These are phyloP conservation scores for Zygoascus sp. DNA, from an alignment of 1,139 yeast genomes.

Conservation along the genomic window DNA sequence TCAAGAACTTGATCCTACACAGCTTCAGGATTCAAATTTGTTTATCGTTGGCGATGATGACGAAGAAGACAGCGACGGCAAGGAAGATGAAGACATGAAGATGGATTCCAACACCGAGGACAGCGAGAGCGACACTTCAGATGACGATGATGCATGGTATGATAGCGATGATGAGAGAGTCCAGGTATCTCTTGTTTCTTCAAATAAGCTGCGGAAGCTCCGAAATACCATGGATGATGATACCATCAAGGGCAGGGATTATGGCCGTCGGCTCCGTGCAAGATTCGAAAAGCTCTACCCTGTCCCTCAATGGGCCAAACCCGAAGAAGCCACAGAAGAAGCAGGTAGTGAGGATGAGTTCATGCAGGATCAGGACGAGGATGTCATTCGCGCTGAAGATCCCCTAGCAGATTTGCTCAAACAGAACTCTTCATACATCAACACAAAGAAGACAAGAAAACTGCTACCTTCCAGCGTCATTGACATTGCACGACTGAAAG, in stretches of 20 bases:
- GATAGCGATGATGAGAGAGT: slow-evolving; percentile 89
- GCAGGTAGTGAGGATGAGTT: slow-evolving; percentile 33
- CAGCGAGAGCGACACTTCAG: slow-evolving; percentile 21
- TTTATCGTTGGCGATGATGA: slow-evolving; percentile 49
- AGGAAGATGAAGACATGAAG: slow-evolving; percentile 12
- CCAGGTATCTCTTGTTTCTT: slow-evolving; percentile 53
- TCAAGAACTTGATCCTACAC: slow-evolving; percentile 27
- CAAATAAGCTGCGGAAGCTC: slow-evolving; percentile 66
- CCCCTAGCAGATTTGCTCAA: slow-evolving; percentile 55
- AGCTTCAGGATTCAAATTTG: slow-evolving; percentile 34
- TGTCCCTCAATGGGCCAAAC: slow-evolving; percentile 74
- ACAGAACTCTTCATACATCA: slow-evolving; percentile 53
- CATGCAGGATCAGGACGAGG: slow-evolving; percentile 35
- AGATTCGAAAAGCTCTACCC: slow-evolving; percentile 89
- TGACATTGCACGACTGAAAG: slow-evolving; percentile 74
- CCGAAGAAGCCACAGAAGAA: slow-evolving; percentile 23
- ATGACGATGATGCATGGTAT: slow-evolving; percentile 65
- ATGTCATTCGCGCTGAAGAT: slow-evolving; percentile 31
- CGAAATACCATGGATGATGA: slow-evolving; percentile 61
- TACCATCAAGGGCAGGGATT: slow-evolving; percentile 58
- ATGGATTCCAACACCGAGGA: slow-evolving; percentile 32
- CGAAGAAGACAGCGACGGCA: slow-evolving; percentile 34
- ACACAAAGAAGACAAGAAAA: slow-evolving; percentile 46
- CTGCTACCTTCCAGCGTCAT: slow-evolving; percentile 66
- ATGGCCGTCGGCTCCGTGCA: slow-evolving; percentile 65